Conservation (phyloP, 2,329 filamentous ascomycete species). For the Nothophaeocryptopus gaeumannii region DNA sequence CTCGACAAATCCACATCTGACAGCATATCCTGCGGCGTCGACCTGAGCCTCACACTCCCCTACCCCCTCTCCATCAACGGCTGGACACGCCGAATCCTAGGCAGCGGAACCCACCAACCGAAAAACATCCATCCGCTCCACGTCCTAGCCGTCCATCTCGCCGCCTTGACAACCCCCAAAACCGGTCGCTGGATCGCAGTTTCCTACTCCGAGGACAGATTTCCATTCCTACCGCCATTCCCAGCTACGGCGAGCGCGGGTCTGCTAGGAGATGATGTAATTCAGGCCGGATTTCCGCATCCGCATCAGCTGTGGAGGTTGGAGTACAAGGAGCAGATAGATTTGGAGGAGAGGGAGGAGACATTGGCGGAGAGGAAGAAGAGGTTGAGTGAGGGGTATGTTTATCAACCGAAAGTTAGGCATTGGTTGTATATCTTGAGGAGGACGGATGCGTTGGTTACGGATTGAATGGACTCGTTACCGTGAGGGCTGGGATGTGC, state of each 20-base stretch:
- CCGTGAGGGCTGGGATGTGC: too few species aligned
- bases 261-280: constrained; percentile 26
- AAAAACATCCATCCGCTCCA: constrained; percentile 37
- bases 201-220: constrained; percentile 41
- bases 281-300: constrained; percentile 37
- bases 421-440: constrained; percentile 42
- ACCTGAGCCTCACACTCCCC: constrained; percentile 17
- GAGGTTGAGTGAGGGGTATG: constrained; percentile 18
- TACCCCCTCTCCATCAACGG: constrained; percentile 24
- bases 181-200: constrained; percentile 40
- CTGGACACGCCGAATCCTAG: constrained; percentile 20
- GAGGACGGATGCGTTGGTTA: constrained; percentile 32
- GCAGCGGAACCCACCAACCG: constrained; percentile 15
- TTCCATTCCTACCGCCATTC: constrained; percentile 35
- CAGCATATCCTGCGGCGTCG: constrained; percentile 22
- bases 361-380: constrained; percentile 28
- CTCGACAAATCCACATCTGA: constrained; percentile 27
- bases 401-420: constrained; percentile 37
- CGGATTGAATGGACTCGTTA: constrained; percentile 18
- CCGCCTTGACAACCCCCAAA: constrained; percentile 36
- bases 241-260: constrained; percentile 20
- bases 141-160: constrained; percentile 41
- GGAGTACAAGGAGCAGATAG: constrained; percentile 33
- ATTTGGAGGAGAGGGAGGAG: constrained; percentile 22
- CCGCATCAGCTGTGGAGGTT: constrained; percentile 39